phyloP scores from a whole-genome alignment of 139 green algal species.

The Chlamydomonas applanata region DNA sequence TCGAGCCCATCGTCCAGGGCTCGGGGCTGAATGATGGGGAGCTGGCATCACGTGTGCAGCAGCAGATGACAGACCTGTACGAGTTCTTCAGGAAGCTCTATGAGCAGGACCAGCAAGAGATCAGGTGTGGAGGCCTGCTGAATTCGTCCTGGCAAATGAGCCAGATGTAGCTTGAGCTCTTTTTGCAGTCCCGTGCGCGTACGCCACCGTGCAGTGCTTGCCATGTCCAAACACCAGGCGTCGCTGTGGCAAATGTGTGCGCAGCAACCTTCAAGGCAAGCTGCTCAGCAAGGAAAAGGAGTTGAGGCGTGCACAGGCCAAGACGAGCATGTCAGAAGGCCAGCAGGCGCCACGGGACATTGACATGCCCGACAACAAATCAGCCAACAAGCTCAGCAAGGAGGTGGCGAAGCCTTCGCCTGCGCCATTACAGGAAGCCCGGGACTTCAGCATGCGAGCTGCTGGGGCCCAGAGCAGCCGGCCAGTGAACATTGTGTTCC shows the following conservation, averaged over 20 bases:
- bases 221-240: too few relatives aligned
- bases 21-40: conserved; percentile 17
- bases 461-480: neutral
- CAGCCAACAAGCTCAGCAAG: neutral
- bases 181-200: too few relatives aligned
- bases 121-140: conserved; percentile 5
- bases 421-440: too few relatives aligned
- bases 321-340: neutral
- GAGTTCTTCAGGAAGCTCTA: conserved; percentile 39
- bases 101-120: conserved; percentile 39
- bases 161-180: too few relatives aligned
- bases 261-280: conserved; percentile 29
- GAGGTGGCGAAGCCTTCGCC: neutral
- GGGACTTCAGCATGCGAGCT: too few relatives aligned
- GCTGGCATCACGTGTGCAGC: conserved; percentile 21
- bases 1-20: conserved; percentile 28
- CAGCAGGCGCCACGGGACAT: neutral
- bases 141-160: too few relatives aligned
- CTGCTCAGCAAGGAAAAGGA: conserved; percentile 20
- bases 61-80: conserved; percentile 33
- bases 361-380: too few relatives aligned
- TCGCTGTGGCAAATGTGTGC: too few relatives aligned
- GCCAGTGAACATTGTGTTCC: conserved; percentile 9
- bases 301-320: conserved; percentile 2
- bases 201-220: too few relatives aligned